Conservation (phyloP, 1,139 yeast species). For the Blastobotrys illinoisensis region DNA sequence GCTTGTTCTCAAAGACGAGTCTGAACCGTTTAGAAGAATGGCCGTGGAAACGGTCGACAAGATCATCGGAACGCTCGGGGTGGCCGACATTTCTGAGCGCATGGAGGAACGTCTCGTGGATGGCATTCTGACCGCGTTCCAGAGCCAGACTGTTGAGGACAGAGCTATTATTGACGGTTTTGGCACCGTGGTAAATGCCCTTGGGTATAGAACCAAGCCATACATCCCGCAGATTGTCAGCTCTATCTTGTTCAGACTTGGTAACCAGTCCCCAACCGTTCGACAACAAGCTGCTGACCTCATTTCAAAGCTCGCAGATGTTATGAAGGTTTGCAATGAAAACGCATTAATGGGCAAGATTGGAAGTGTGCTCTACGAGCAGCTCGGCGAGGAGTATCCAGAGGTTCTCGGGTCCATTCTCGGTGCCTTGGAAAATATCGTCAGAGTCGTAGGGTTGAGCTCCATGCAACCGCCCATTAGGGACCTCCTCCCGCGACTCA, state of each 20-base stretch:
- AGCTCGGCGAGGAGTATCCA: constrained; percentile 92
- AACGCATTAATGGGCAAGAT: constrained; percentile 58
- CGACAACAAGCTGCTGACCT: constrained; percentile 86
- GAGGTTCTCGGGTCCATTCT: constrained; percentile 86
- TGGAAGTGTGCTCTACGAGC: constrained; percentile 77
- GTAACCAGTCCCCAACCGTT: constrained; percentile 64
- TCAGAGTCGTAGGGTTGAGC: constrained; percentile 48
- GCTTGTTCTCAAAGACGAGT: constrained; percentile 66
- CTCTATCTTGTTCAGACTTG: constrained; percentile 66
- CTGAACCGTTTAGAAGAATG: constrained; percentile 76
- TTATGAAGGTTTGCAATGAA: constrained; percentile 62
- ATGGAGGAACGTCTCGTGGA: constrained; percentile 69
- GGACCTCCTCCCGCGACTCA: constrained; percentile 78
- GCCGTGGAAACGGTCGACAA: constrained; percentile 63
- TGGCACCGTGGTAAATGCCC: constrained; percentile 57
- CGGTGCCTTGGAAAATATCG: constrained; percentile 56
- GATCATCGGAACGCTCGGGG: constrained; percentile 43
- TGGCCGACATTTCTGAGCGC: constrained; percentile 49
- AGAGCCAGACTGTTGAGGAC: constrained; percentile 61
- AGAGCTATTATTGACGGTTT: constrained; percentile 56
- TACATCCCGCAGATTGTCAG: constrained; percentile 72
- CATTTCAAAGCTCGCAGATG: constrained; percentile 61
- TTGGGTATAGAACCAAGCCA: constrained; percentile 67
- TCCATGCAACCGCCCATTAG: constrained; percentile 76
- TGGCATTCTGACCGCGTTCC: constrained; percentile 78